Evolutionary conservation across 169 alveolate genomes (phyloP).

Genomic region (Plasmodium sp.): DNA sequence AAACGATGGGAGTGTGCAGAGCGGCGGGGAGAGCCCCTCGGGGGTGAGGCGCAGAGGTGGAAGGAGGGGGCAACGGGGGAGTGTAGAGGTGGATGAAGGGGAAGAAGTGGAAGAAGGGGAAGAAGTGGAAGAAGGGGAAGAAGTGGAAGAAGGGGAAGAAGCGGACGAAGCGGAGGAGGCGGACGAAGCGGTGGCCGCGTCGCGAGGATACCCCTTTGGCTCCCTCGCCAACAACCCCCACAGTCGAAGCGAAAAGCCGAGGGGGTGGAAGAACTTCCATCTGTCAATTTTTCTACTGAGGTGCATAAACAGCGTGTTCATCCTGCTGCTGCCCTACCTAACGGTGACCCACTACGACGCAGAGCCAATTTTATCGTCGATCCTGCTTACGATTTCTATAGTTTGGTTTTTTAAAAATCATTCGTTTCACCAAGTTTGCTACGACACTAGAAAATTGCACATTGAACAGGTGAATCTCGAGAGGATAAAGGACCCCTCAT

Average conservation of each 20-base stretch:
- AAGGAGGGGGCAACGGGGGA: background rate
- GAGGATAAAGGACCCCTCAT: slow-evolving; percentile 3
- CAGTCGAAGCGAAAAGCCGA: background rate
- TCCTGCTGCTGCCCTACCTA: slow-evolving; percentile 86
- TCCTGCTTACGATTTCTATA: slow-evolving; percentile 88
- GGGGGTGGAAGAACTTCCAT: slow-evolving; percentile 74
- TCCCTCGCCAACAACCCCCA: background rate
- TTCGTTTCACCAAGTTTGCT: slow-evolving; percentile 94
- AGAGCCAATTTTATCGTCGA: slow-evolving; percentile 88
- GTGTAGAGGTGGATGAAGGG: background rate
- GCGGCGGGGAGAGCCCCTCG: background rate
- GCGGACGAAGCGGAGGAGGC: background rate
- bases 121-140: background rate
- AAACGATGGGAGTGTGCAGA: slow-evolving; percentile 3
- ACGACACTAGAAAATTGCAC: slow-evolving; percentile 88
- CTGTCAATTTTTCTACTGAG: slow-evolving; percentile 82
- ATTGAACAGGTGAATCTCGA: slow-evolving; percentile 76
- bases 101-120: background rate
- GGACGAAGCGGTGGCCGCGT: background rate
- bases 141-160: background rate
- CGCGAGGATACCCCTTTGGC: background rate
- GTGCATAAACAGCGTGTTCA: slow-evolving; percentile 81
- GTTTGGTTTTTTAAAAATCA: slow-evolving; percentile 90
- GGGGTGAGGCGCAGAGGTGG: background rate
- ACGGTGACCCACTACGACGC: slow-evolving; percentile 85